Conservation (phyloP, 106 monocot genomes). For the Agapanthus africanus region DNA sequence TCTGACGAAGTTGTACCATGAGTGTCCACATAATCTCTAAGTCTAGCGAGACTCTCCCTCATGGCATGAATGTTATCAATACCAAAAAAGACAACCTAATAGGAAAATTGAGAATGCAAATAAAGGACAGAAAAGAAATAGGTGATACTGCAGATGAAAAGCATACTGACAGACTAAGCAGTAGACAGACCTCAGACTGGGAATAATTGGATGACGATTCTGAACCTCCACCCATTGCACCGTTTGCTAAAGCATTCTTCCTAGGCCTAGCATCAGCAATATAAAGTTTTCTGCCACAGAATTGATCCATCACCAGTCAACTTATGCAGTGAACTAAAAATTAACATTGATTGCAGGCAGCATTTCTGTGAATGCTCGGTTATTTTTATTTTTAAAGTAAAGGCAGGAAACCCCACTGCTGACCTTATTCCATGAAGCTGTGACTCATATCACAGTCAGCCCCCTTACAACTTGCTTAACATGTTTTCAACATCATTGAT, state of each 20-base stretch:
- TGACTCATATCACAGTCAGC: background rate
- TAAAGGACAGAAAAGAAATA: background rate
- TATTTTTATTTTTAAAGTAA: background rate
- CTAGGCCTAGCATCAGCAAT: constrained; percentile 98
- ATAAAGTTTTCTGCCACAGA: constrained; percentile 72
- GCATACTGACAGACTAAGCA: too few relatives aligned
- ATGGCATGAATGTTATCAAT: constrained; percentile 96
- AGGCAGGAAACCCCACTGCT: background rate
- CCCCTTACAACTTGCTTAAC: background rate
- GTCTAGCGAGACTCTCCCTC: constrained; percentile 90
- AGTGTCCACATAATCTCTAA: constrained; percentile 92
- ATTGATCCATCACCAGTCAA: constrained; percentile 5
- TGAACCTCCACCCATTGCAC: constrained; percentile 97
- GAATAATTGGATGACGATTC: constrained; percentile 97
- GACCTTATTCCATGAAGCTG: background rate
- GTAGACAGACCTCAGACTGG: constrained; percentile 77
- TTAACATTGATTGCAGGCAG: background rate
- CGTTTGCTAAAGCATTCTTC: constrained; percentile 94
- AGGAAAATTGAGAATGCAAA: background rate
- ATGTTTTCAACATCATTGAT: too few relatives aligned
- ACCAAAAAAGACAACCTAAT: constrained; percentile 66
- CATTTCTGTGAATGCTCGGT: background rate
- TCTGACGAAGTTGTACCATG: constrained; percentile 94
- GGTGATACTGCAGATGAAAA: too few relatives aligned
- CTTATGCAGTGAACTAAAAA: background rate